These are phyloP conservation scores for Cutaneotrichosporon spelunceum DNA, from an alignment of 1,284 basidiomycete species.

Conservation along the genomic window DNA sequence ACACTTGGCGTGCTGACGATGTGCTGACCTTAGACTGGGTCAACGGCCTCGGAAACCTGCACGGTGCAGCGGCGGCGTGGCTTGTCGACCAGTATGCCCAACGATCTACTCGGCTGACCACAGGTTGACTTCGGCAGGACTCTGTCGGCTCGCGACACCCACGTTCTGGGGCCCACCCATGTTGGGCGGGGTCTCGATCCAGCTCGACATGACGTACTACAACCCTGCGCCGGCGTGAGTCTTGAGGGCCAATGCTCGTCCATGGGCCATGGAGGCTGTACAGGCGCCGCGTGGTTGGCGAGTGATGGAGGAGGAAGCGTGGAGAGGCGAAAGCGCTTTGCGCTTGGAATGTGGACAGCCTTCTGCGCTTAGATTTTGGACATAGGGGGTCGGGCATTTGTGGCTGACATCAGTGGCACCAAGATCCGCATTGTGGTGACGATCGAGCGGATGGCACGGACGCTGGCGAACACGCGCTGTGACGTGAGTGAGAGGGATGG, in stretches of 20 bases:
- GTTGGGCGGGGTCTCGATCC: constrained; percentile 36
- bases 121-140: constrained; percentile 9
- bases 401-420: constrained; percentile 19
- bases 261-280: too few relatives aligned
- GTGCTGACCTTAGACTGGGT: constrained; percentile 31
- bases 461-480: constrained; percentile 21
- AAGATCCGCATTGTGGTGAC: constrained; percentile 19
- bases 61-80: constrained; percentile 43
- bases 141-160: constrained; percentile 27
- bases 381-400: too few relatives aligned
- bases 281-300: too few relatives aligned
- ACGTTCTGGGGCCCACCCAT: constrained; percentile 45
- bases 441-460: constrained; percentile 18
- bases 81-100: constrained; percentile 32
- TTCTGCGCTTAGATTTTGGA: too few relatives aligned
- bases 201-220: constrained; percentile 37
- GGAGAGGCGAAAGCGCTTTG: too few relatives aligned
- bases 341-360: too few relatives aligned
- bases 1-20: too few relatives aligned
- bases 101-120: not conserved
- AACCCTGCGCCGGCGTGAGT: constrained; percentile 26
- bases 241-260: not conserved
- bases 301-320: not conserved
- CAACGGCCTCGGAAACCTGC: constrained; percentile 34
- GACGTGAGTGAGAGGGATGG: constrained; percentile 20